phyloP scores from a whole-genome alignment of 768 basidiomycete species.

The Phanerodontia chrysosporium region DNA sequence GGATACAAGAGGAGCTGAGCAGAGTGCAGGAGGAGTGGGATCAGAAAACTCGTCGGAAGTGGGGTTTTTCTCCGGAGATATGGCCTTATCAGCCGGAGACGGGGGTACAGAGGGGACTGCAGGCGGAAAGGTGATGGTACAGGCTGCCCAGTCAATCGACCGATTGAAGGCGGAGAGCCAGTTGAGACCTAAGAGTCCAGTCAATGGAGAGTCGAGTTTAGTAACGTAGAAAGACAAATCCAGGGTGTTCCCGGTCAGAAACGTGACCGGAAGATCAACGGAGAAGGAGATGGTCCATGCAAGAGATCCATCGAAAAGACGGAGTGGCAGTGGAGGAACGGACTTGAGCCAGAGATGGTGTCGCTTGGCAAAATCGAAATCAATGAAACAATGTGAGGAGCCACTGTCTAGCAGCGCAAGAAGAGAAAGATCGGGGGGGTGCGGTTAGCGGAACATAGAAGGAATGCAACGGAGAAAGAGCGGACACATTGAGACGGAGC shows the following conservation, averaged over 20 bases:
- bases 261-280: slow-evolving; percentile 25
- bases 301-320: slow-evolving; percentile 35
- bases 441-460: slow-evolving; percentile 27
- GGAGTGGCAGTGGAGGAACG: slow-evolving; percentile 31
- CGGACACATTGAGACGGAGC: no score
- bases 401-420: slow-evolving; percentile 36
- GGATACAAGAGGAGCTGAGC: slow-evolving; percentile 9
- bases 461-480: slow-evolving; percentile 21
- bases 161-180: slow-evolving; percentile 36
- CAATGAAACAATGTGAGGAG: slow-evolving; percentile 34
- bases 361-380: slow-evolving; percentile 27
- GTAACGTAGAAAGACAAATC: slow-evolving; percentile 27
- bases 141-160: slow-evolving; percentile 29
- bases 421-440: slow-evolving; percentile 25
- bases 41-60: slow-evolving; percentile 22
- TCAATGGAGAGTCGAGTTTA: slow-evolving; percentile 27
- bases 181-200: slow-evolving; percentile 34
- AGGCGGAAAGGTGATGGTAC: slow-evolving; percentile 22
- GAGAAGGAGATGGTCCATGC: slow-evolving; percentile 37
- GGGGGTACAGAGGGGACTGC: slow-evolving; percentile 9
- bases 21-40: slow-evolving; percentile 22
- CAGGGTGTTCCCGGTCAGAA: slow-evolving; percentile 23
- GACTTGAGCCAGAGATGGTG: slow-evolving; percentile 31
- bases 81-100: neutral
- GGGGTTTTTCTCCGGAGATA: neutral